Percentiles rank a stretch among this genome's conserved stretches.
Evolutionary conservation across 2,329 filamentous ascomycete species (phyloP).

Genomic region (Cryphonectria radicalis): DNA sequence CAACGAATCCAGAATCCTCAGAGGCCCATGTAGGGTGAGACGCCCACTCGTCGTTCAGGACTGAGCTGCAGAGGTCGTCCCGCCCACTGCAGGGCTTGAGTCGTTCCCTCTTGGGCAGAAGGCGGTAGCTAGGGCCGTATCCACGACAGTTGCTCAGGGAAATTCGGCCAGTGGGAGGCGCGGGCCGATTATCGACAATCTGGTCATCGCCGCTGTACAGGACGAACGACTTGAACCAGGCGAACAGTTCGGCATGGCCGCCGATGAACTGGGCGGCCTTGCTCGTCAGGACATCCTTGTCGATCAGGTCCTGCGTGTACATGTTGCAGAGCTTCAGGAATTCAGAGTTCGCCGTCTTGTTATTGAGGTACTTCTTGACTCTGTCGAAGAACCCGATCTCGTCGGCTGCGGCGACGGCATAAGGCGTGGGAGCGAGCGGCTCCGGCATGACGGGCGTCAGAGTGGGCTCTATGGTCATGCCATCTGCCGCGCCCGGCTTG

Average conservation of each 20-base stretch:
- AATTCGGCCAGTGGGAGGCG: constrained; percentile 78
- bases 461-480: constrained; percentile 76
- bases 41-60: constrained; percentile 97
- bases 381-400: constrained; percentile 94
- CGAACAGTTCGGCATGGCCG: constrained; percentile 84
- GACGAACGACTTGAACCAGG: constrained; percentile 85
- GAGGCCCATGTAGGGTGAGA: constrained; percentile 99
- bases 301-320: constrained; percentile 90
- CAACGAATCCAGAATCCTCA: constrained; percentile 96
- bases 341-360: constrained; percentile 90
- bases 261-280: constrained; percentile 87
- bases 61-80: constrained; percentile 90
- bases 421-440: constrained; percentile 77
- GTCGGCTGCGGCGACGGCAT: constrained; percentile 76
- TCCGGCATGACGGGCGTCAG: constrained; percentile 87
- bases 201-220: constrained; percentile 77
- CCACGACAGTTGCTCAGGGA: constrained; percentile 93
- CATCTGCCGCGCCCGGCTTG: constrained; percentile 62
- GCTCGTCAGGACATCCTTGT: constrained; percentile 79
- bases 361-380: constrained; percentile 93
- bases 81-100: constrained; percentile 91
- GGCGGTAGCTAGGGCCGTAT: constrained; percentile 92
- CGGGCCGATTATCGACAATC: constrained; percentile 76
- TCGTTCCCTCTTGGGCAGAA: constrained; percentile 88
- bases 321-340: constrained; percentile 97